These are phyloP conservation scores for Euphorbia celastroides DNA, from an alignment of 441 rosid genomes.

Conservation along the genomic window DNA sequence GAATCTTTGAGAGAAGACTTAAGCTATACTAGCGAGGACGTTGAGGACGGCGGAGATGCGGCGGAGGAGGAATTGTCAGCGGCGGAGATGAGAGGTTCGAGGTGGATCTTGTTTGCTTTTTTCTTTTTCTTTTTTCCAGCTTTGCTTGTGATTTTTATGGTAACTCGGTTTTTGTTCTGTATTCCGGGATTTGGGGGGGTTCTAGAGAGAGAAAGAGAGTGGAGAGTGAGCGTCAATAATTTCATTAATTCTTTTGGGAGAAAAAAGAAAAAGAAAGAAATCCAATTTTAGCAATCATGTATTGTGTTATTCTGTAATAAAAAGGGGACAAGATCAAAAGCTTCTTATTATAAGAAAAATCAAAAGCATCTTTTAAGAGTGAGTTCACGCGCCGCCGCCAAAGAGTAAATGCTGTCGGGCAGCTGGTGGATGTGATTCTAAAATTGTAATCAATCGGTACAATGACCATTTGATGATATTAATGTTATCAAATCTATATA, in stretches of 20 bases:
- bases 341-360: background rate
- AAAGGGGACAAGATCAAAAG: background rate
- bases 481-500: no score
- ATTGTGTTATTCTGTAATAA: no score
- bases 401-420: background rate
- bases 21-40: background rate
- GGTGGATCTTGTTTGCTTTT: constrained; percentile 58
- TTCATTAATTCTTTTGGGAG: no score
- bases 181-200: constrained; percentile 28
- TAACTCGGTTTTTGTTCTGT: constrained; percentile 15
- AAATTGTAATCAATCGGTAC: no score
- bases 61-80: background rate
- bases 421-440: background rate
- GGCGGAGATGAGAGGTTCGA: constrained; percentile 50
- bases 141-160: constrained; percentile 5
- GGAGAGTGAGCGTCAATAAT: background rate
- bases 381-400: constrained; percentile 3
- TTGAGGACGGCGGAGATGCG: background rate
- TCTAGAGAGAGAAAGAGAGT: background rate
- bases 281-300: no score
- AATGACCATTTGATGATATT: no score
- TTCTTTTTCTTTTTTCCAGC: constrained; percentile 44
- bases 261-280: no score
- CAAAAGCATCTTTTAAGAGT: no score
- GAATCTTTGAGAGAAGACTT: background rate